Evolutionary conservation across 164 flowering plant genomes (phyloP).

Genomic region (Dillenia turbinata): DNA sequence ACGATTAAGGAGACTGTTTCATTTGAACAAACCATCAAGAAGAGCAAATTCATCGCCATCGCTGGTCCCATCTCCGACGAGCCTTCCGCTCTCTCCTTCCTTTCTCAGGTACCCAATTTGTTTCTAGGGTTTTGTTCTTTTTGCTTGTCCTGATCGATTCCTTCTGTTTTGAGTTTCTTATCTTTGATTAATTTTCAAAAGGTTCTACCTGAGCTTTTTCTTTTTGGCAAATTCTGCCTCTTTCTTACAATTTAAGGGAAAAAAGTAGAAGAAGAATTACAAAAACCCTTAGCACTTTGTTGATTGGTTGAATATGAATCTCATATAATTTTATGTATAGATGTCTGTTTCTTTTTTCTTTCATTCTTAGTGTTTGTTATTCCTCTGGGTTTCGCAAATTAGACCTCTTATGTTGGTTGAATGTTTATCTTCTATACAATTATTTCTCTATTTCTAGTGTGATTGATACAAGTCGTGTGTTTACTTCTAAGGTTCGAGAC

Average conservation of each 20-base stretch:
- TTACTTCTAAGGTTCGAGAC: constrained; percentile 57
- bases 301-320: too few species aligned
- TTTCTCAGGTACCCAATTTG: constrained; percentile 46
- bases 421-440: not conserved
- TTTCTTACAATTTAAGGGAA: too few species aligned
- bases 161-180: not conserved
- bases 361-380: not conserved
- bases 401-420: not conserved
- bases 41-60: constrained; percentile 92
- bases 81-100: constrained; percentile 64
- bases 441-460: not conserved
- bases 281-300: too few species aligned
- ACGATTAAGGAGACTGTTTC: constrained; percentile 52
- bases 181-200: not conserved
- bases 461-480: not conserved
- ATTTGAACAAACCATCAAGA: constrained; percentile 66
- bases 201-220: too few species aligned
- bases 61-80: constrained; percentile 71
- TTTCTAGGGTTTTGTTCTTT: not conserved
- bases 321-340: too few species aligned
- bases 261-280: too few species aligned
- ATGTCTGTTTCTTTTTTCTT: too few species aligned
- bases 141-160: not conserved
- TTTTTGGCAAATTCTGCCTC: too few species aligned
- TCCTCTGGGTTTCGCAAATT: not conserved